phyloP scores from a whole-genome alignment of 495 filamentous ascomycete genomes.

The Penicillium dipodomyicola region DNA sequence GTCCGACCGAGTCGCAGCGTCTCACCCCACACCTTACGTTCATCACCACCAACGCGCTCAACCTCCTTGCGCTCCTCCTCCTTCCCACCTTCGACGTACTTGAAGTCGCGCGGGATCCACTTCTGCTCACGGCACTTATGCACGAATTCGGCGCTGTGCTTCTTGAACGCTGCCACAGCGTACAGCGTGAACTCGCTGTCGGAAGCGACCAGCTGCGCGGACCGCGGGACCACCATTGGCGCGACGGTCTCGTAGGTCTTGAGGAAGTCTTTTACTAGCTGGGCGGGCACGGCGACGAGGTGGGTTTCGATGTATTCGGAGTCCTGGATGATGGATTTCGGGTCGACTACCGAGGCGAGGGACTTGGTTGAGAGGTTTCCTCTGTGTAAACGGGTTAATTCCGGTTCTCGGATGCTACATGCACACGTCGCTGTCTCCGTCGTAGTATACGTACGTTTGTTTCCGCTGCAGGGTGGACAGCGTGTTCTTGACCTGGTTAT shows the following conservation, averaged over 20 bases:
- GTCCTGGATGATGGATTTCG: constrained; percentile 72
- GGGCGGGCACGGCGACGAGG: constrained; percentile 79
- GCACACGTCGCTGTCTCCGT: constrained; percentile 3
- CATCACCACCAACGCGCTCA: constrained; percentile 71
- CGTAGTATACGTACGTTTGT: constrained; percentile 62
- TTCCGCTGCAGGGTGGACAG: constrained; percentile 77
- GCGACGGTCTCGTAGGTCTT: constrained; percentile 83
- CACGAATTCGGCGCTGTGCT: constrained; percentile 77
- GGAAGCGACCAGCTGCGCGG: constrained; percentile 67
- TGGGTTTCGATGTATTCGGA: constrained; percentile 97
- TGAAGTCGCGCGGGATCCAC: constrained; percentile 93
- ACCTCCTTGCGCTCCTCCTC: constrained; percentile 86
- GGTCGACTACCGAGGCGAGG: constrained; percentile 81
- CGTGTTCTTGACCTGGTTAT: constrained; percentile 83
- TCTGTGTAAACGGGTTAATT: constrained; percentile 50
- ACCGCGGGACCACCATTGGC: constrained; percentile 86
- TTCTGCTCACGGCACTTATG: constrained; percentile 86
- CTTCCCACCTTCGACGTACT: constrained; percentile 82
- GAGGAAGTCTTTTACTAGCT: constrained; percentile 78
- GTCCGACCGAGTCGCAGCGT: constrained; percentile 81
- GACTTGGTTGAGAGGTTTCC: constrained; percentile 94
- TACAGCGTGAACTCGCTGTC: constrained; percentile 88
- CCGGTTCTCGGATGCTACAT: background rate
- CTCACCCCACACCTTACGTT: constrained; percentile 85
- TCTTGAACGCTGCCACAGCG: constrained; percentile 91